Conservation (phyloP, 108 stramenopile species). For the Seminavis robusta region DNA sequence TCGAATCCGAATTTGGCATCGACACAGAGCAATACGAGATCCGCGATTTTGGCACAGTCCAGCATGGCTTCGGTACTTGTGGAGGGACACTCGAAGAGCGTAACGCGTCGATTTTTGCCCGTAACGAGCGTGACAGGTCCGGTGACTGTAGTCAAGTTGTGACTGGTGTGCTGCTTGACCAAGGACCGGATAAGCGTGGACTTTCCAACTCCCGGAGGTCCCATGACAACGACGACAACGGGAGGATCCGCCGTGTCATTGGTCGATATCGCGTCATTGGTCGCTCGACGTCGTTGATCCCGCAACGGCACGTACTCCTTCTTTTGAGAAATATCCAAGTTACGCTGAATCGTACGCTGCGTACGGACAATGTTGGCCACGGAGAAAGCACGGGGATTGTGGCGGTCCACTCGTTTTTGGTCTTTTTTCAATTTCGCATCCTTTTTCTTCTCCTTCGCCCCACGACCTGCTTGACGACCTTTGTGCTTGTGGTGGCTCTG, state of each 20-base stretch:
- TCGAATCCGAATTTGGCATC: slow-evolving; percentile 99
- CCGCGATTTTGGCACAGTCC: slow-evolving; percentile 98
- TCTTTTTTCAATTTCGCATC: slow-evolving; percentile 64
- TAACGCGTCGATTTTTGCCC: slow-evolving; percentile 89
- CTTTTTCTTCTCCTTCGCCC: slow-evolving; percentile 85
- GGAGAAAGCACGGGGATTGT: slow-evolving; percentile 92
- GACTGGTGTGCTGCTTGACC: slow-evolving; percentile 94
- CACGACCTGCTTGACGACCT: slow-evolving; percentile 71
- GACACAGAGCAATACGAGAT: slow-evolving; percentile 93
- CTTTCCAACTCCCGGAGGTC: slow-evolving; percentile 93
- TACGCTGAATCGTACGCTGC: slow-evolving; percentile 92
- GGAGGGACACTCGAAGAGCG: slow-evolving; percentile 95
- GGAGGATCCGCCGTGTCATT: slow-evolving; percentile 75
- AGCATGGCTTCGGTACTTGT: slow-evolving; percentile 90
- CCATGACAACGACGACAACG: slow-evolving; percentile 90
- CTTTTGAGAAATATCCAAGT: slow-evolving; percentile 91
- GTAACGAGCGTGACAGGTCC: slow-evolving; percentile 97
- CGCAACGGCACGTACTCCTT: slow-evolving; percentile 93
- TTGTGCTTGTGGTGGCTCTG: slow-evolving; percentile 61
- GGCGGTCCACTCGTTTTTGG: slow-evolving; percentile 62
- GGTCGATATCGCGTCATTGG: slow-evolving; percentile 10
- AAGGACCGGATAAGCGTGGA: slow-evolving; percentile 94
- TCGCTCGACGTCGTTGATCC: slow-evolving; percentile 45
- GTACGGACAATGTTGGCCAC: slow-evolving; percentile 93
- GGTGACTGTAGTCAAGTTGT: slow-evolving; percentile 76